Evolutionary conservation across 352 stramenopile genomes (phyloP), one percentile per base, ranked within the genome.

Genomic region (Globisporangium alternatum): DNA sequence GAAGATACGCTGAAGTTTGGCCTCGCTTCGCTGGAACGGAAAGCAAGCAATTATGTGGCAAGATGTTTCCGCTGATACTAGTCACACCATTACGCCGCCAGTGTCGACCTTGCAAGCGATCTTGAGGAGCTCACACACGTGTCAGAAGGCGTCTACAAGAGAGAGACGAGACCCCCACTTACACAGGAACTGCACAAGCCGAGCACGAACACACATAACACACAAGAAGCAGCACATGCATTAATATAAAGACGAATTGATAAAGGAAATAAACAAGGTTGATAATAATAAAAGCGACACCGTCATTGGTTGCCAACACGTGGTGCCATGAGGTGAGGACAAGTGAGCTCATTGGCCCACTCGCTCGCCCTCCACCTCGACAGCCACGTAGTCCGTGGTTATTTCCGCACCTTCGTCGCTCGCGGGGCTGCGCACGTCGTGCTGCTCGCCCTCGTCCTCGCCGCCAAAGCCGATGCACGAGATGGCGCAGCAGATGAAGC

Each of bases 401-500:
- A 66, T 65, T 73, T 72, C 72, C 81, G 81, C 76, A 91, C 83
- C 83, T 88, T 91, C 83, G 49, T 90, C 81, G 22, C 72, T 65
- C 13, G 71, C 74, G 22, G 77, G 75, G 56, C 74, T 84, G 58
- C 56, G 68, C 7, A 72, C 76, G 49, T 88, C 77, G 21, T 80
- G 68, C 35, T 70, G 66, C 31, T 73, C 51, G 17, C 41, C 71
- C 2, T 69, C 70, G 54, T 71, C 77, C 6, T 85, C 71, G n/a
- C 77, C 72, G 0, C 65, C 62, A 37, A 85, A 76, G 47, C 81
- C 80, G n/a, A 93, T 74, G 64, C 76, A 89, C 25, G 78, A 83
- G 65, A 93, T 93, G 21, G 82, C 80, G 41, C 83, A 93, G 68
- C 81, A 89, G 63, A 93, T 86, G 67, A 90, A 84, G 70, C 80